Evolutionary conservation across 768 basidiomycete species (phyloP), one percentile per base, ranked within the genome.

Genomic region (Krasilnikovozyma curviuscula): DNA sequence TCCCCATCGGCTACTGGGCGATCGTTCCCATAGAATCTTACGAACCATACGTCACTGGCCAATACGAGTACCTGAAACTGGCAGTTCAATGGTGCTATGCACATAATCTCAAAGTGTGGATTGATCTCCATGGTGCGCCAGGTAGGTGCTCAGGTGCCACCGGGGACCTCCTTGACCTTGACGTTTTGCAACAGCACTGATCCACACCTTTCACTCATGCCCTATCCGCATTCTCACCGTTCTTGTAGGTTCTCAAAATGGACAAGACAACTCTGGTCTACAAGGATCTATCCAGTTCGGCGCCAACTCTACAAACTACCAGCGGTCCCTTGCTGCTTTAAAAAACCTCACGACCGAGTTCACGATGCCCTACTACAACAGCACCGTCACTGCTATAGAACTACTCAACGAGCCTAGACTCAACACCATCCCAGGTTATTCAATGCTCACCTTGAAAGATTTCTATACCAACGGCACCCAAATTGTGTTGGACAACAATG

Each of bases 371-470:
- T 39, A 44, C 0, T 65, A 65, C 44, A 60, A 60, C 6, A 60
- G 59, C 5, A 57, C 56, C 1, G 63, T 65, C 5, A 57, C 33
- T 61, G 63, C 55, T 14, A 61, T 65, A 41, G 60, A 62, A 33
- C 37, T 65, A 19, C 41, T 62, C 10, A 65, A 65, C 49, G 63
- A 65, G 47, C 63, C 63, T 10, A 47, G 62, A 9, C 24, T 65
- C 6, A 46, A 39, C 8, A 31, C 35, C 14, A 33, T 27, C 40
- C 18, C 35, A 23, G 23, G 18, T n/a, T 63, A 62, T 40, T 56
- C 52, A 18, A 65, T 65, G 62, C 18, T 52, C 1, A 14, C 54
- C 6, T 49, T 65, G 37, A 62, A 62, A 38, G 33, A 32, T 10
- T 61, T 58, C 41, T 65, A 65, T 39, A 41, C 59, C 9, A 30